Base-by-base conservation (phyloP, 2,329 filamentous ascomycete species). In the Aureobasidium lini region DNA sequence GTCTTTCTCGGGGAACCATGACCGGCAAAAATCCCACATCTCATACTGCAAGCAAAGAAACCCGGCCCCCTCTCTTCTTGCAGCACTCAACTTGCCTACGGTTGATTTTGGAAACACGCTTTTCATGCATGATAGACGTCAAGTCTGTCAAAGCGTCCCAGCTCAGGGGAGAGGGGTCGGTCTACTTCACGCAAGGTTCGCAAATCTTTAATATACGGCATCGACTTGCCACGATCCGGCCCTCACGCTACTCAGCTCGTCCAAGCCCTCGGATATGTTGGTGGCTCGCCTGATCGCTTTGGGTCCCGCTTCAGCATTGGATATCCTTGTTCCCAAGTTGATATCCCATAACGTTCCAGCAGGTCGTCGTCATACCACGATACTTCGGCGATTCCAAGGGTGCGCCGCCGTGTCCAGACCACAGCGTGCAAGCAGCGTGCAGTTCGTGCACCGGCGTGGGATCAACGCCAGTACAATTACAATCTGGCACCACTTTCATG, bases 151-250 rank as follows among this genome's bases (percentile, higher is more conserved):
- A 28, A 57, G 54, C 54, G 32, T 31, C n/a, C 42, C 37, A 32
- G 16, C 10, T 40, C 54, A 57, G 54, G 54, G 54, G 43, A 39
- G n/a, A 40, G 34, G 34, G 32, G 42, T 28, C 43, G 34, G 37
- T 18, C 42, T 36, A 46, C 29, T 46, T 56, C 16, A 37, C 31
- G 36, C 54, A 46, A 37, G 15, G 43, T 48, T 11, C 18, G 54
- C 54, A 48, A 31, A 57, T 47, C 42, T 29, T 57, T 48, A 57
- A 57, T 57, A 48, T 48, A 31, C 42, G 54, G 43, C 52, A 46
- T 46, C 40, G 40, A 13, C 28, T 31, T 32, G 39, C 42, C 54
- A 47, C 54, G 54, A 18, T 44, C 54, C 54, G 28, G 52, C 29
- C 52, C 50, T 15, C 18, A 18, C 15, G 32, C 50, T 43, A 54